A percentile compares a stretch with the other conserved stretches of the same genome.
phyloP scores from a whole-genome alignment of 176 grass and related monocot genomes.

The Puccinellia tenuiflora region DNA sequence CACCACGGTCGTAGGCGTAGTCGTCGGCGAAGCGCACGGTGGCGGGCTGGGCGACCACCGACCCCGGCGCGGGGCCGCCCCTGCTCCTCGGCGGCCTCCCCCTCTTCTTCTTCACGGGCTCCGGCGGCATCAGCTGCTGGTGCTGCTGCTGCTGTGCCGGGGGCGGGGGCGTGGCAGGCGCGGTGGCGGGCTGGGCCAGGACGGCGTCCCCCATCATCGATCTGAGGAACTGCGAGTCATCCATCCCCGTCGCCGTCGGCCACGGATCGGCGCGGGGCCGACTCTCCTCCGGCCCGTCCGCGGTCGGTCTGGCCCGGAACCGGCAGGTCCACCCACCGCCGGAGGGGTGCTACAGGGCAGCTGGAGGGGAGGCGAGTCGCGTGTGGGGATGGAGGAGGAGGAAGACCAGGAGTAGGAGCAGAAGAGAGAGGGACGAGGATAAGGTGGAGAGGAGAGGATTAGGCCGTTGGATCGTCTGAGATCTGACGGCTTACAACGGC shows the following conservation, averaged over 20 bases:
- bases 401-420: background rate
- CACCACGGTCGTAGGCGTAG: no score
- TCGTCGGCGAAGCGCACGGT: no score
- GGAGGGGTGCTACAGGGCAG: background rate
- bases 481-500: no score
- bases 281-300: background rate
- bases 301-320: background rate
- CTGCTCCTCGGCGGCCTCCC: slow-evolving; percentile 72
- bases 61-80: background rate
- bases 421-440: background rate
- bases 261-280: slow-evolving; percentile 12
- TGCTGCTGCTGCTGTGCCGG: background rate
- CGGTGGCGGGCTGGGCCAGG: background rate
- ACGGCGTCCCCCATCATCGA: slow-evolving; percentile 39
- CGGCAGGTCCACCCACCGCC: background rate
- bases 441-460: no score
- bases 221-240: slow-evolving; percentile 54
- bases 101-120: slow-evolving; percentile 46
- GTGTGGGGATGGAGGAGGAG: background rate
- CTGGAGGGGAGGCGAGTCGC: slow-evolving; percentile 11
- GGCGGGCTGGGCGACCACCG: background rate
- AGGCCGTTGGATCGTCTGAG: no score
- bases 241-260: background rate
- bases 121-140: background rate
- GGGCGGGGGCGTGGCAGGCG: background rate